phyloP scores from a whole-genome alignment of 2,329 filamentous ascomycete genomes.

The Scolecobasidium constrictum region DNA sequence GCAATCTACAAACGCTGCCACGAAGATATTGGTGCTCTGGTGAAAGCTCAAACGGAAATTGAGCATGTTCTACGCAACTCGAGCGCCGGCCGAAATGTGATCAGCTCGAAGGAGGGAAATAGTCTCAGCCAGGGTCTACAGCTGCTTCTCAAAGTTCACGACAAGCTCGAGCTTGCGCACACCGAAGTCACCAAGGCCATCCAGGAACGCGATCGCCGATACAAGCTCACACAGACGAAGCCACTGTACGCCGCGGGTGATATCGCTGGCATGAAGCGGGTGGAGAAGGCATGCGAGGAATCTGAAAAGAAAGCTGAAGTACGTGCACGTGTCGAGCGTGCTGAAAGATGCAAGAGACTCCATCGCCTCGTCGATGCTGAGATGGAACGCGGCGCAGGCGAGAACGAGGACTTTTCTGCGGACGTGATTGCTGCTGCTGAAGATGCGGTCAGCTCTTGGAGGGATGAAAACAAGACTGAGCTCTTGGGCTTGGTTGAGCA shows the following conservation, averaged over 20 bases:
- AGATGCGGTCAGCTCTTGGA: slow-evolving; percentile 23
- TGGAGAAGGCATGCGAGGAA: slow-evolving; percentile 33
- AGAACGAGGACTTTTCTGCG: slow-evolving; percentile 41
- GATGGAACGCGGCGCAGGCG: slow-evolving; percentile 38
- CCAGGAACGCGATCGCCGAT: slow-evolving; percentile 41
- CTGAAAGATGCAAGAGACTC: slow-evolving; percentile 37
- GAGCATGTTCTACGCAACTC: slow-evolving; percentile 26
- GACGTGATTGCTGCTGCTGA: slow-evolving; percentile 31
- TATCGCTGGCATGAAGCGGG: slow-evolving; percentile 36
- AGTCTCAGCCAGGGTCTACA: slow-evolving; percentile 24
- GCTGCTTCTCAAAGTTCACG: slow-evolving; percentile 33
- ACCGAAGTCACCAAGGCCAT: slow-evolving; percentile 38
- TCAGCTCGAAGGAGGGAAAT: slow-evolving; percentile 15
- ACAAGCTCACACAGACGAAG: slow-evolving; percentile 43
- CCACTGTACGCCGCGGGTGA: slow-evolving; percentile 42
- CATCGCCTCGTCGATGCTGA: slow-evolving; percentile 41
- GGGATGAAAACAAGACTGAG: slow-evolving; percentile 8
- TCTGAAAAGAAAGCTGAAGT: slow-evolving; percentile 41
- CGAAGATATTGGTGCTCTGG: slow-evolving; percentile 38
- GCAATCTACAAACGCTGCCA: slow-evolving; percentile 38
- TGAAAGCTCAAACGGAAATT: slow-evolving; percentile 33
- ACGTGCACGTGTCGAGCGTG: slow-evolving; percentile 37
- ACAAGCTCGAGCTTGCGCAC: slow-evolving; percentile 38
- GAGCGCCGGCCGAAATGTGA: slow-evolving; percentile 4
- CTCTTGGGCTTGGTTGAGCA: slow-evolving; percentile 1